Base-by-base conservation (phyloP, 2,329 filamentous ascomycete species). In the Paecilomyces sp. region DNA sequence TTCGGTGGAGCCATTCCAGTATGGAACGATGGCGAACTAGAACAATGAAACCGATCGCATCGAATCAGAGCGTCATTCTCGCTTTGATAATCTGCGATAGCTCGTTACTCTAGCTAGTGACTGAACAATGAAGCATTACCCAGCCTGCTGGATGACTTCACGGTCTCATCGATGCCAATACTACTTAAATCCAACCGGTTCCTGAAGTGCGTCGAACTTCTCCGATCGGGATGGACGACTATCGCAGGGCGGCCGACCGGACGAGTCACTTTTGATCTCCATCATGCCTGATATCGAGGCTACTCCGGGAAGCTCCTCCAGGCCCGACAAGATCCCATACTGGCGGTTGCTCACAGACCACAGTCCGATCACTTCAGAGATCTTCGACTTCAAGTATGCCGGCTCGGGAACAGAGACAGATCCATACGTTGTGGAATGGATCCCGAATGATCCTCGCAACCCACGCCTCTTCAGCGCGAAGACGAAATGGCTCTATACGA, bases 371-470 rank as follows among this genome's bases (percentile, higher is more conserved):
- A 58, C 53, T 9, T 52, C 33, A 18, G 54, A 53, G 15, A 41
- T 55, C 8, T 3, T 59, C 5, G 36, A 33, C n/a, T 52, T 50
- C 41, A 30, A 51, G 31, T 55, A 56, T 54, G 18, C 50, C 15
- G 57, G 57, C 2, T n/a, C 30, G 34, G 57, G 57, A 22, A 58
- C 57, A 7, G 4, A 58, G 7, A 30, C 41, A 6, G 57, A 58
- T 31, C 57, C 57, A 11, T 58, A 47, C 28, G 31, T 36, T 12
- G 57, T 58, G 18, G 57, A 54, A 28, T 58, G 57, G 57, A 41
- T 58, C n/a, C 50, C 57, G 12, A 53, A 24, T 9, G 57, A 58
- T 50, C 51, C 57, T 41, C 50, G 50, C 15, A 54, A 58, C 60
- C 4, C 50, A 47, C 36, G 36, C 15, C 36, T 47, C 15, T 47